Conservation (phyloP, 2,329 filamentous ascomycete species). For the Exophiala aquamarina region DNA sequence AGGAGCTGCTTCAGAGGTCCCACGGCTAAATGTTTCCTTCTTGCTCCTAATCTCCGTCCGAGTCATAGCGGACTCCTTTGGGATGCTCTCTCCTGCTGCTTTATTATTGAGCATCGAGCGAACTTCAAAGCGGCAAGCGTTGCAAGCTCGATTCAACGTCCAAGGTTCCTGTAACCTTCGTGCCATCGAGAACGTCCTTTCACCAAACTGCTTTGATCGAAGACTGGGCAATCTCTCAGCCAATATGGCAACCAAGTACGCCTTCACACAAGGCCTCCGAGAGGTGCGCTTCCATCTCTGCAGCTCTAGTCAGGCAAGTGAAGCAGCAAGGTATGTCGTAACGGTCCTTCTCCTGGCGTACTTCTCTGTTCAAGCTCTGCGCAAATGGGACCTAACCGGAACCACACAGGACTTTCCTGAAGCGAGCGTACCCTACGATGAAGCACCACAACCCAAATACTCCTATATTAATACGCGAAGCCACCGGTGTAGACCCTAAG, state of each 20-base stretch:
- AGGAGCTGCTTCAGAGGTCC: not conserved
- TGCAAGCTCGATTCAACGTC: no score
- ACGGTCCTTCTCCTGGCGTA: not conserved
- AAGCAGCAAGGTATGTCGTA: slow-evolving; percentile 72
- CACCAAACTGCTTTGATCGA: no score
- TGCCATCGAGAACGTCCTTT: no score
- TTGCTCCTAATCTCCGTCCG: not conserved
- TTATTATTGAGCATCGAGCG: no score
- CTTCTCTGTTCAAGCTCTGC: no score
- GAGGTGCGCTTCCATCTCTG: slow-evolving; percentile 98
- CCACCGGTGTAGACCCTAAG: slow-evolving; percentile 76
- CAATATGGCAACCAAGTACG: slow-evolving; percentile 88
- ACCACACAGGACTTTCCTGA: slow-evolving; percentile 74
- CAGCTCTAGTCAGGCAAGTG: slow-evolving; percentile 88
- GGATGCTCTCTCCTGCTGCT: no score
- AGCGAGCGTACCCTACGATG: slow-evolving; percentile 93
- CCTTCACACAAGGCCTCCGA: slow-evolving; percentile 82
- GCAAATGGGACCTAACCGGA: not conserved
- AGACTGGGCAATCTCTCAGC: no score
- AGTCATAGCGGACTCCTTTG: not conserved
- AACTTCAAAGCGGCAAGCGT: no score
- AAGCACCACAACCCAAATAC: slow-evolving; percentile 97
- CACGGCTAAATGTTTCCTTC: not conserved
- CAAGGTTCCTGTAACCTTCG: no score
- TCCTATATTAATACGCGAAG: slow-evolving; percentile 94